A percentile compares a stretch with the other conserved stretches of the same genome.
These are phyloP conservation scores for Aspergillus fumigatus DNA, from an alignment of 2,329 filamentous ascomycete genomes.

Conservation along the genomic window DNA sequence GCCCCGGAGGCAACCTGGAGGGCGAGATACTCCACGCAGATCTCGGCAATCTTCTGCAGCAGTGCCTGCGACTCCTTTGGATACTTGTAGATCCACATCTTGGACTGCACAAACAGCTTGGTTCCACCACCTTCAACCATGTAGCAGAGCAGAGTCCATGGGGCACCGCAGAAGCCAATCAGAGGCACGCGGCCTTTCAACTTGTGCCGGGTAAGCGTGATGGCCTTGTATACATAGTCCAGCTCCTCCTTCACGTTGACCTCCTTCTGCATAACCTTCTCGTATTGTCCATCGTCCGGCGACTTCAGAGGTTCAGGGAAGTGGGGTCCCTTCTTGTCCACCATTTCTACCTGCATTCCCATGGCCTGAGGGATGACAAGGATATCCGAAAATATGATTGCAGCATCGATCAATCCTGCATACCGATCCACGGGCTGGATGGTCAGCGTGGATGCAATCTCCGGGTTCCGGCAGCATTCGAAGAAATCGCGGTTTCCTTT, in stretches of 20 bases:
- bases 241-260: constrained; percentile 84
- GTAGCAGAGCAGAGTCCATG: constrained; percentile 96
- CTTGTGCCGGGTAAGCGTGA: constrained; percentile 85
- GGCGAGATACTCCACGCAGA: constrained; percentile 92
- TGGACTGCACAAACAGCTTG: constrained; percentile 89
- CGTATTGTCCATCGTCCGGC: constrained; percentile 80
- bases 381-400: constrained; percentile 99
- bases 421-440: constrained; percentile 93
- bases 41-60: constrained; percentile 84
- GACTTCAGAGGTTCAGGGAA: constrained; percentile 80
- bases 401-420: constrained; percentile 83
- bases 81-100: constrained; percentile 96
- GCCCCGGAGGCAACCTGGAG: constrained; percentile 89
- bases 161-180: constrained; percentile 94
- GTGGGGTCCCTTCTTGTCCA: constrained; percentile 93
- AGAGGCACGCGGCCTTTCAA: constrained; percentile 82
- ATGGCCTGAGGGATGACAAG: constrained; percentile 96
- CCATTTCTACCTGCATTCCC: constrained; percentile 98
- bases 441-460: constrained; percentile 88
- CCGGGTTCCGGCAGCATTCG: constrained; percentile 89
- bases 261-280: constrained; percentile 65
- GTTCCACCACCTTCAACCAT: constrained; percentile 98
- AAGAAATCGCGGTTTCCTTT: constrained; percentile 94
- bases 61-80: constrained; percentile 73
- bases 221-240: constrained; percentile 92